A percentile compares a stretch with the other conserved stretches of the same genome.
Evolutionary conservation across 75 land plant genomes (phyloP).

Genomic region (Picea sitchensis): DNA sequence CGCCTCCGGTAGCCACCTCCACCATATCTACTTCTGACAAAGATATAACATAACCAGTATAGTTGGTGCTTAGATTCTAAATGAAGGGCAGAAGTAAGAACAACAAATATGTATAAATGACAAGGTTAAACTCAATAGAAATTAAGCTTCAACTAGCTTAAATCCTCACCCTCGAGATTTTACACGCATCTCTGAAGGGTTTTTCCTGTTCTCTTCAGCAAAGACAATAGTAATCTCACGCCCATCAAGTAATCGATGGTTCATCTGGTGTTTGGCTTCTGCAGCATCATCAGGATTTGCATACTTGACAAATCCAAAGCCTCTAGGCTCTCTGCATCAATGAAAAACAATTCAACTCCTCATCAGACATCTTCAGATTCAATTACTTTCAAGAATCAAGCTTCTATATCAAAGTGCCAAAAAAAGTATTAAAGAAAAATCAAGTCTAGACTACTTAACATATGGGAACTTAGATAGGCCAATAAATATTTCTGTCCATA

Average conservation of each 20-base stretch:
- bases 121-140: too few relatives aligned
- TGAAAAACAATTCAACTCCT: neutral
- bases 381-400: neutral
- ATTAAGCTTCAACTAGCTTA: neutral
- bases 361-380: neutral
- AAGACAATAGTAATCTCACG: conserved; percentile 81
- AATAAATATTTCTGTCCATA: too few relatives aligned
- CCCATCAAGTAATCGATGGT: conserved; percentile 59
- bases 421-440: neutral
- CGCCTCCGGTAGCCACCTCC: conserved; percentile 36
- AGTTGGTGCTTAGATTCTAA: neutral
- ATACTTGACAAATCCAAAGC: conserved; percentile 88
- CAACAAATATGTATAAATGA: too few relatives aligned
- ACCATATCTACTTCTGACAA: conserved; percentile 22
- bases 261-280: conserved; percentile 76
- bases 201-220: conserved; percentile 87
- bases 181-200: conserved; percentile 74
- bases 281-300: conserved; percentile 71
- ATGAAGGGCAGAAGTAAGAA: neutral
- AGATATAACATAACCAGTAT: conserved; percentile 1
- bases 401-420: neutral
- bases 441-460: neutral
- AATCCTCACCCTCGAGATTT: conserved; percentile 41
- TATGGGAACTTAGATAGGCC: neutral
- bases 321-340: conserved; percentile 68